These are phyloP conservation scores for Vitis rupestris DNA, from an alignment of 164 flowering plant species.

Conservation along the genomic window DNA sequence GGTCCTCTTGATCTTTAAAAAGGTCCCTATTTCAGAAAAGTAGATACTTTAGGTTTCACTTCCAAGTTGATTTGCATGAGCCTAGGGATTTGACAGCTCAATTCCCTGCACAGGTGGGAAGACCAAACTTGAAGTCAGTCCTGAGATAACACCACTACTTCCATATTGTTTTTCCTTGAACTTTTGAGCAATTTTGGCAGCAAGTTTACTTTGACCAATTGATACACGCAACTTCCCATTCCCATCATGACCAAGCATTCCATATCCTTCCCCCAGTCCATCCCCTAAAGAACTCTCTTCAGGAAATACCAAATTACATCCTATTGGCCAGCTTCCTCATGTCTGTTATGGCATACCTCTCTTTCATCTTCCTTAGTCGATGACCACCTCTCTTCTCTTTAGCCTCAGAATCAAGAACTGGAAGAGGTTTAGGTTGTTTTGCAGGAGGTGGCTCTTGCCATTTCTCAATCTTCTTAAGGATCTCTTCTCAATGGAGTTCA, in stretches of 20 bases:
- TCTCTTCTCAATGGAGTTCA: constrained; percentile 14
- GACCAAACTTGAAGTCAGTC: constrained; percentile 87
- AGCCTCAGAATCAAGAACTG: too few species aligned
- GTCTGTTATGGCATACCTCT: constrained; percentile 92
- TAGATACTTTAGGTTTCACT: too few species aligned
- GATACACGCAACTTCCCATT: constrained; percentile 93
- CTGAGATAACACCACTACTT: constrained; percentile 90
- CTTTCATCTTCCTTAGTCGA: constrained; percentile 90
- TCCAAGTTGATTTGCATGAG: too few species aligned
- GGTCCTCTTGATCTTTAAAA: too few species aligned
- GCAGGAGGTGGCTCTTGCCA: too few species aligned
- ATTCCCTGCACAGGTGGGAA: constrained; percentile 55
- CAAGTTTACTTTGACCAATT: constrained; percentile 86
- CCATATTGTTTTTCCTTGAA: constrained; percentile 86
- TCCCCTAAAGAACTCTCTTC: constrained; percentile 77
- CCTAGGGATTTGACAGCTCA: too few species aligned
- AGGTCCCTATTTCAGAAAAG: too few species aligned
- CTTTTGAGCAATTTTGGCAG: constrained; percentile 92
- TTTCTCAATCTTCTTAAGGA: too few species aligned
- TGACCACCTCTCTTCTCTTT: constrained; percentile 95
- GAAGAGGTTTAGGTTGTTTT: too few species aligned
- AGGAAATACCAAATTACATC: constrained; percentile 90
- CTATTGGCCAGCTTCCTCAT: constrained; percentile 97
- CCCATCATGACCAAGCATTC: constrained; percentile 99
- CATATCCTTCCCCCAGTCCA: constrained; percentile 70